phyloP scores from a whole-genome alignment of 495 filamentous ascomycete genomes.

The Astrothelium subdiscretum region DNA sequence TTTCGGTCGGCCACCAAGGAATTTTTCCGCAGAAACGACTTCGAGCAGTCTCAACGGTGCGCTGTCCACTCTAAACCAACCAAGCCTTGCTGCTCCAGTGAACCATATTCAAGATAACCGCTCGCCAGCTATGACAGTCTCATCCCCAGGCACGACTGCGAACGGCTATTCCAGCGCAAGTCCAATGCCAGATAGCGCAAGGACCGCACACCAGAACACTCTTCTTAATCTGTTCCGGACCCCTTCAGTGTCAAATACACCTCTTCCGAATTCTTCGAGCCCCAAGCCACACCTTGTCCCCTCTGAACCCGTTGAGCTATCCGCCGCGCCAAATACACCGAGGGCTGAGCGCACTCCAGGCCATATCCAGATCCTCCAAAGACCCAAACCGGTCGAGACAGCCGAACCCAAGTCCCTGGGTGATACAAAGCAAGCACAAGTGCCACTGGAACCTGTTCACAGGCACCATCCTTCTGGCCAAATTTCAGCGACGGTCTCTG shows the following conservation, averaged over 20 bases:
- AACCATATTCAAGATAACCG: neutral
- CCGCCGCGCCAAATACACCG: neutral
- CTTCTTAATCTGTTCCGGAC: neutral
- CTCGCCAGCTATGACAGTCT: neutral
- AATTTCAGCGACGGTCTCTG: neutral
- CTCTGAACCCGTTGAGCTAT: neutral
- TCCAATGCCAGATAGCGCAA: neutral
- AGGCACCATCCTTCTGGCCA: neutral
- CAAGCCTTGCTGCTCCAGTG: neutral
- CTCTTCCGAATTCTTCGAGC: neutral
- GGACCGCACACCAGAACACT: neutral
- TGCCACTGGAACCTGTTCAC: neutral
- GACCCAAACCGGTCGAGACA: neutral
- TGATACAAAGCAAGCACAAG: neutral
- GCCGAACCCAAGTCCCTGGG: neutral
- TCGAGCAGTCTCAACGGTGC: neutral
- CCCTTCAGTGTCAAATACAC: neutral
- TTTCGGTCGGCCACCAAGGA: neutral
- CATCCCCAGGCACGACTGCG: neutral
- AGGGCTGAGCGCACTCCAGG: neutral
- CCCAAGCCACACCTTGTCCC: neutral
- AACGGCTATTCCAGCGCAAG: neutral
- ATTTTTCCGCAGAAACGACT: neutral
- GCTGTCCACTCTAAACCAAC: neutral
- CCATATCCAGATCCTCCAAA: neutral